phyloP scores from a whole-genome alignment of 352 stramenopile species.

The Globisporangium middletonii region DNA sequence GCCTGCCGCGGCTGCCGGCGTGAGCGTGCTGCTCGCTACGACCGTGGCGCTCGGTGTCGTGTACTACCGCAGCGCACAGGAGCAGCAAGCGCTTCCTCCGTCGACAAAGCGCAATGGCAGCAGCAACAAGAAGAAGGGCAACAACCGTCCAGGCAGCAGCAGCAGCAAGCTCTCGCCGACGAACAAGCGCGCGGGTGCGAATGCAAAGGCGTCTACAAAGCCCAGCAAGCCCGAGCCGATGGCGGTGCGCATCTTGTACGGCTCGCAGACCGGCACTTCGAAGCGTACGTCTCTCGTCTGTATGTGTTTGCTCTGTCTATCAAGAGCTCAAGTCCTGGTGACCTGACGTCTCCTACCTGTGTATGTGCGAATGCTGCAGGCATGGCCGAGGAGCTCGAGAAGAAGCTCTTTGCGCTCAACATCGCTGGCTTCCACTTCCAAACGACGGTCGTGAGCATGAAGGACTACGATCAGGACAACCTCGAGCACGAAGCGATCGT shows the following conservation, averaged over 20 bases:
- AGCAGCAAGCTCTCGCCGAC: conserved; percentile 17
- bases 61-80: conserved; percentile 22
- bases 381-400: conserved; percentile 70
- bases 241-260: conserved; percentile 81
- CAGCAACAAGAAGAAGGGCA: conserved; percentile 11
- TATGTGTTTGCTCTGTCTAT: neutral
- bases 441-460: conserved; percentile 81
- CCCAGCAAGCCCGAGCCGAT: conserved; percentile 24
- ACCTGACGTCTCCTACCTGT: neutral
- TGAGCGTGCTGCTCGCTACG: conserved; percentile 47
- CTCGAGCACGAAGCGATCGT: conserved; percentile 83
- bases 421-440: conserved; percentile 79
- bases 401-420: conserved; percentile 75
- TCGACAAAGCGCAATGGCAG: conserved; percentile 6
- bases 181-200: conserved; percentile 7
- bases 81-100: neutral
- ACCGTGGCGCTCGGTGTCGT: conserved; percentile 36
- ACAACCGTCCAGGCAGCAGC: neutral
- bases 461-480: conserved; percentile 88
- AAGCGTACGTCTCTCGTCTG: conserved; percentile 30
- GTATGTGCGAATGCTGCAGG: conserved; percentile 15
- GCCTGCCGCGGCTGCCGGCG: conserved; percentile 22
- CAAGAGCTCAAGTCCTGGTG: neutral
- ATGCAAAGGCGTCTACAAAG: conserved; percentile 6
- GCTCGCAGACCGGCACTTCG: conserved; percentile 79